A percentile compares a stretch with the other conserved stretches of the same genome.
These are phyloP conservation scores for Nemophila menziesii DNA, from an alignment of 257 asterid species.

Conservation along the genomic window DNA sequence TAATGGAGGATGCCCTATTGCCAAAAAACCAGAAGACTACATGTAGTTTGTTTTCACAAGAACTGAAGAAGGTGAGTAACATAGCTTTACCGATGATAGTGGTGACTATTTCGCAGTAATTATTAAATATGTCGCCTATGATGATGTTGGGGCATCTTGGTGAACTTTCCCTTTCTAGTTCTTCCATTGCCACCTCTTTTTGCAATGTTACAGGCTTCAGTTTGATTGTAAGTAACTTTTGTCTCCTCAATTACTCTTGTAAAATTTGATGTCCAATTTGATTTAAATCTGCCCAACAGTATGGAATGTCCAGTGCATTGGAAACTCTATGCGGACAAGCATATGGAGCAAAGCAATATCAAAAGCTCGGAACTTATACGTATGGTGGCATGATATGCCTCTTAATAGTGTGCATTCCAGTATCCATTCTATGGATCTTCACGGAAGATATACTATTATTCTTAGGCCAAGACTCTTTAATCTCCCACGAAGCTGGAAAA, in stretches of 20 bases:
- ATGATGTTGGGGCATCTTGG: conserved; percentile 65
- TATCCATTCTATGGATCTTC: too few species aligned
- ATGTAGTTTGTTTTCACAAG: conserved; percentile 6
- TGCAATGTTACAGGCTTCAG: conserved; percentile 60
- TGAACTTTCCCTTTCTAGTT: conserved; percentile 46
- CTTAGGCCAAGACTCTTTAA: too few species aligned
- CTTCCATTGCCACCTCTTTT: conserved; percentile 52
- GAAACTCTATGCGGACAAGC: conserved; percentile 34
- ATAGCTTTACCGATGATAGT: conserved; percentile 70
- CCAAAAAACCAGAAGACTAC: not conserved
- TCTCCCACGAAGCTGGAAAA: too few species aligned
- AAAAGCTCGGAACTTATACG: too few species aligned
- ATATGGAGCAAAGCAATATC: conserved; percentile 26
- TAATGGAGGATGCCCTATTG: not conserved
- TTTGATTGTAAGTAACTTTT: conserved; percentile 29
- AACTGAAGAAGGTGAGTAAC: conserved; percentile 35
- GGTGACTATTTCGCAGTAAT: conserved; percentile 44
- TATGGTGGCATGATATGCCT: too few species aligned
- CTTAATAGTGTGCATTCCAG: too few species aligned
- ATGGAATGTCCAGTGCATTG: conserved; percentile 26
- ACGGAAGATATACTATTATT: too few species aligned
- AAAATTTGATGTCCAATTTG: not conserved
- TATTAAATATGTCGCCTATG: conserved; percentile 37
- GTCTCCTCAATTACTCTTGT: too few species aligned
- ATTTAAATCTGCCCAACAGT: conserved; percentile 12